Percentiles rank a stretch among this genome's conserved stretches.
Conservation (phyloP, 768 basidiomycete species). For the Candolleomyces efflorescens region DNA sequence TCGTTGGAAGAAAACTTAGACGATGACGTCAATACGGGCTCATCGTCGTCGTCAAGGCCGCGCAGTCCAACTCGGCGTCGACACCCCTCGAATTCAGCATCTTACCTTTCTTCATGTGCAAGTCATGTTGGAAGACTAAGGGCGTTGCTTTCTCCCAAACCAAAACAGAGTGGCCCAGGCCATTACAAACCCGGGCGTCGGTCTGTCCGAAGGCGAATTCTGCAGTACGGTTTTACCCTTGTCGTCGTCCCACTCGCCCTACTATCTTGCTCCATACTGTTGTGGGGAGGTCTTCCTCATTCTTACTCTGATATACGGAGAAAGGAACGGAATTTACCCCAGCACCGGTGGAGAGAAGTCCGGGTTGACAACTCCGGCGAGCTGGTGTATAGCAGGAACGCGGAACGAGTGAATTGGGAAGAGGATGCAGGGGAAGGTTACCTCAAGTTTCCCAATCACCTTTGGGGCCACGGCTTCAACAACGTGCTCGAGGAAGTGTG, state of each 20-base stretch:
- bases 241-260: constrained; percentile 3
- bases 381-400: neutral
- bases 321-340: constrained; percentile 14
- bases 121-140: no score
- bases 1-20: no score
- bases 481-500: constrained; percentile 61
- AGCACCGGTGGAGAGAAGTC: constrained; percentile 15
- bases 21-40: no score
- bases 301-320: constrained; percentile 14
- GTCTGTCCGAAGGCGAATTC: neutral
- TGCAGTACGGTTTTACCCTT: neutral
- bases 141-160: no score
- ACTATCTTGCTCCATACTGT: constrained; percentile 7
- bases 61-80: no score
- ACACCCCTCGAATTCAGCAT: no score
- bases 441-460: constrained; percentile 47
- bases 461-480: constrained; percentile 61
- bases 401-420: neutral
- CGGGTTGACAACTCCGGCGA: neutral
- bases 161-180: no score
- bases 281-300: constrained; percentile 19
- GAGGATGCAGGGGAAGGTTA: constrained; percentile 27
- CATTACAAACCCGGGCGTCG: no score
- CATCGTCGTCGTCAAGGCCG: no score
- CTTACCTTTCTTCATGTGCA: no score